Evolutionary conservation across 2,329 filamentous ascomycete genomes (phyloP).

Genomic region (Xylaria sp.): DNA sequence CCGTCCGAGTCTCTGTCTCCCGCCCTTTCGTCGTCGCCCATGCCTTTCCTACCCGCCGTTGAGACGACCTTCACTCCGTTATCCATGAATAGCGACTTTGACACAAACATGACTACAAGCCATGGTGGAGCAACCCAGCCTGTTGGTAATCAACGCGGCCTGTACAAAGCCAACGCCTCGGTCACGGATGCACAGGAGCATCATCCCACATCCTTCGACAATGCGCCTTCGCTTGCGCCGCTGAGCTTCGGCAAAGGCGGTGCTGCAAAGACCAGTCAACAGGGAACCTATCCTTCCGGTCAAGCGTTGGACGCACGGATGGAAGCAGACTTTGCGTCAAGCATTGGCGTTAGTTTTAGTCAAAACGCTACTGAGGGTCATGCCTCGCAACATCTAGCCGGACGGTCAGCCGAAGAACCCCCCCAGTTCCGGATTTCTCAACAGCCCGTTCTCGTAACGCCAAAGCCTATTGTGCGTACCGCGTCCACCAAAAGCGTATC

Average conservation of each 20-base stretch:
- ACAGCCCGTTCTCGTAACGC: slow-evolving; percentile 44
- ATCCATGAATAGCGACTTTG: slow-evolving; percentile 48
- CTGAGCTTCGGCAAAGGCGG: slow-evolving; percentile 36
- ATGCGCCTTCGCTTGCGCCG: slow-evolving; percentile 39
- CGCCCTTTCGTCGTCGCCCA: slow-evolving; percentile 47
- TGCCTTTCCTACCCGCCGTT: slow-evolving; percentile 45
- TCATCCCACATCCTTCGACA: slow-evolving; percentile 47
- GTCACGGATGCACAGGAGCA: slow-evolving; percentile 46
- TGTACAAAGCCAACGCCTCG: slow-evolving; percentile 40
- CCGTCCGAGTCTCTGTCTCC: slow-evolving; percentile 45
- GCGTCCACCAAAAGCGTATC: slow-evolving; percentile 57
- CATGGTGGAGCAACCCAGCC: slow-evolving; percentile 17
- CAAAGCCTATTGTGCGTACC: slow-evolving; percentile 60
- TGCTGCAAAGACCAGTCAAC: slow-evolving; percentile 27
- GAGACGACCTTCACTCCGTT: slow-evolving; percentile 48
- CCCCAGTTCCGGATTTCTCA: slow-evolving; percentile 31
- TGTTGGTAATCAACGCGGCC: slow-evolving; percentile 21
- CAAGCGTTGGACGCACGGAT: slow-evolving; percentile 15
- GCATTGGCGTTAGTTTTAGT: slow-evolving; percentile 22
- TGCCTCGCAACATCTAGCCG: slow-evolving; percentile 15
- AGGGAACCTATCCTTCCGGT: slow-evolving; percentile 7
- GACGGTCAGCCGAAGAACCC: slow-evolving; percentile 29
- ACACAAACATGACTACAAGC: slow-evolving; percentile 1
- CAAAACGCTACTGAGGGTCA: slow-evolving; percentile 28
- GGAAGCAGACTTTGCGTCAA: slow-evolving; percentile 36